Base-by-base conservation (phyloP, 495 filamentous ascomycete genomes). In the Hypoxylon fragiforme region DNA sequence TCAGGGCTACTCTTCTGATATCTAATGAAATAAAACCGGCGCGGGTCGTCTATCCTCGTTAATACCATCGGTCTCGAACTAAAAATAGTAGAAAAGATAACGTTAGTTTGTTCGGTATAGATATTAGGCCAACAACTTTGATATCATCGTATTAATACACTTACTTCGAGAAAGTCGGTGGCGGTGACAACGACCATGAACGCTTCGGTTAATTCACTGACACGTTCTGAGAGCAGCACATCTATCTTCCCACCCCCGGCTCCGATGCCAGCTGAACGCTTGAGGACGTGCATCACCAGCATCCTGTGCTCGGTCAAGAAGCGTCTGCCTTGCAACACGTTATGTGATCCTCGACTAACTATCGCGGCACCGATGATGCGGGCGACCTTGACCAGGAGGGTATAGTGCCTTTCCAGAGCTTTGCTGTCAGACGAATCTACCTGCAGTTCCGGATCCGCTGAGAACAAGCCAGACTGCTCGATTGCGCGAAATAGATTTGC, bases 371-470 rank as follows among this genome's bases (percentile, higher is more conserved):
- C 85, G 46, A 99, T 84, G 41, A 97, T 86, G 11, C 90, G 83
- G 28, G 92, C 79, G 3, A 96, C 79, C n/a, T 85, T 82, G 4
- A 88, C 79, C 5, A 99, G 80, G 4, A 99, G 78, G 15, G 82
- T 78, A 66, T 94, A 97, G 68, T 95, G 96, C 63, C 84, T 85
- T 43, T 80, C 82, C 3, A 96, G 73, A 3, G 90, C 85, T 45
- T 80, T 76, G 8, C 84, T 80, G 56, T 89, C 85, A 21, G 52
- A 40, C n/a, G 66, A 49, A 31, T 69, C 50, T 32, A 65, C 65
- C 19, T 91, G 90, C 50, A 97, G 82, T 69, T 99, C 94, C 3
- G 95, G 92, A 70, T 99, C 94, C 16, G 85, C 85, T n/a, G 84
- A 80, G 67, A 97, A 97, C 9, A 96, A 75, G 7, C 82, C 78